Conservation (phyloP, 1,284 basidiomycete species). For the Coniophora puteana region DNA sequence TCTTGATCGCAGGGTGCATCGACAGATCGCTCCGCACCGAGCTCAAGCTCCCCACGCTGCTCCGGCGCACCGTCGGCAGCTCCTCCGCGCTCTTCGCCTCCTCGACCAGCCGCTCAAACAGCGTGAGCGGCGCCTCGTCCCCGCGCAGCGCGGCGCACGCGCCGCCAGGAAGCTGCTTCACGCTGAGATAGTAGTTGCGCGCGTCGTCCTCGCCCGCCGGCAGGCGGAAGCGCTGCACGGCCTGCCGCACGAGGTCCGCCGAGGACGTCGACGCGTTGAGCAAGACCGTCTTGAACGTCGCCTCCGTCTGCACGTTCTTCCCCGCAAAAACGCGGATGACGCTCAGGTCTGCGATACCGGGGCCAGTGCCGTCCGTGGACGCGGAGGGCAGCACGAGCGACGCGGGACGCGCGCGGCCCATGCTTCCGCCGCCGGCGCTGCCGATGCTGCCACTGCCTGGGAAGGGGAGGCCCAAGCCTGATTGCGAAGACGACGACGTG, state of each 20-base stretch:
- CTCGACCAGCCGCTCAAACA: conserved; percentile 84
- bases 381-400: conserved; percentile 67
- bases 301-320: conserved; percentile 82
- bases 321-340: conserved; percentile 96
- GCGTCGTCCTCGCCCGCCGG: conserved; percentile 48
- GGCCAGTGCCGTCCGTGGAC: conserved; percentile 52
- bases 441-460: too few species aligned
- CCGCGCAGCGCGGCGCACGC: conserved; percentile 70
- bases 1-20: conserved; percentile 91
- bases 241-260: conserved; percentile 83
- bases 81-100: conserved; percentile 76
- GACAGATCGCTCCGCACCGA: conserved; percentile 89
- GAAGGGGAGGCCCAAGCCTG: conserved; percentile 45
- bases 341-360: conserved; percentile 80
- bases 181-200: conserved; percentile 83
- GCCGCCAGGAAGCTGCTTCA: conserved; percentile 87
- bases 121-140: conserved; percentile 77
- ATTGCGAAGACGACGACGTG: conserved; percentile 23
- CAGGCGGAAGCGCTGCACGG: conserved; percentile 90
- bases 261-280: conserved; percentile 85
- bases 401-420: conserved; percentile 67
- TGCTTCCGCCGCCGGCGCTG: too few species aligned
- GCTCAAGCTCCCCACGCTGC: conserved; percentile 90
- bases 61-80: conserved; percentile 85
- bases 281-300: conserved; percentile 96